Percentiles rank a stretch among this genome's conserved stretches.
phyloP scores from a whole-genome alignment of 2,329 filamentous ascomycete species.

The Microascus cirrosus region DNA sequence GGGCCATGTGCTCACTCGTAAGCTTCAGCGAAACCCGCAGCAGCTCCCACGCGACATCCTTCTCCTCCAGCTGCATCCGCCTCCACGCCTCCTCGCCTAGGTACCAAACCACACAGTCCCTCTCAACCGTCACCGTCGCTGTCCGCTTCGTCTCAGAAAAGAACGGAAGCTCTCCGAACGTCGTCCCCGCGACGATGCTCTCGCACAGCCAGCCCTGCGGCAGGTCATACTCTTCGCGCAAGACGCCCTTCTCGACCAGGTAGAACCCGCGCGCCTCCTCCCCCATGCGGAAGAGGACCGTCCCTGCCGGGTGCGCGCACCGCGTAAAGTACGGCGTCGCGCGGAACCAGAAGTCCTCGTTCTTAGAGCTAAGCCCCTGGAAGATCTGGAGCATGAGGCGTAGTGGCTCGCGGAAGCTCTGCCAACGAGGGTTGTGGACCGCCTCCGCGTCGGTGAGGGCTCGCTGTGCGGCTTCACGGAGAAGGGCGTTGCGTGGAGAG shows the following conservation, averaged over 20 bases:
- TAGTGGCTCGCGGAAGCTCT: conserved; percentile 79
- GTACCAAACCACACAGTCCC: conserved; percentile 72
- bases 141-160: conserved; percentile 85
- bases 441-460: conserved; percentile 59
- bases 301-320: conserved; percentile 56
- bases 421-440: conserved; percentile 57
- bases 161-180: conserved; percentile 91
- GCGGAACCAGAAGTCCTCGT: conserved; percentile 92
- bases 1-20: conserved; percentile 82
- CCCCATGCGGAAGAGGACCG: conserved; percentile 66
- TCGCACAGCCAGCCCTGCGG: conserved; percentile 85
- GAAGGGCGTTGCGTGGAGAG: conserved; percentile 63
- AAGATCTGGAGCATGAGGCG: conserved; percentile 93
- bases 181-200: conserved; percentile 86
- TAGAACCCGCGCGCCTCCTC: conserved; percentile 78
- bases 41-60: conserved; percentile 72
- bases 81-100: conserved; percentile 64
- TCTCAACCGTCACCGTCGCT: conserved; percentile 74
- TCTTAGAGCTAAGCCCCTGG: conserved; percentile 71
- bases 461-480: conserved; percentile 66
- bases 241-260: conserved; percentile 76
- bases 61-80: conserved; percentile 58
- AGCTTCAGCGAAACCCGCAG: conserved; percentile 82
- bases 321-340: conserved; percentile 65
- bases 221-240: conserved; percentile 81